Base-by-base conservation (phyloP, 2,329 filamentous ascomycete genomes). In the Pseudocercospora fijiensis region DNA sequence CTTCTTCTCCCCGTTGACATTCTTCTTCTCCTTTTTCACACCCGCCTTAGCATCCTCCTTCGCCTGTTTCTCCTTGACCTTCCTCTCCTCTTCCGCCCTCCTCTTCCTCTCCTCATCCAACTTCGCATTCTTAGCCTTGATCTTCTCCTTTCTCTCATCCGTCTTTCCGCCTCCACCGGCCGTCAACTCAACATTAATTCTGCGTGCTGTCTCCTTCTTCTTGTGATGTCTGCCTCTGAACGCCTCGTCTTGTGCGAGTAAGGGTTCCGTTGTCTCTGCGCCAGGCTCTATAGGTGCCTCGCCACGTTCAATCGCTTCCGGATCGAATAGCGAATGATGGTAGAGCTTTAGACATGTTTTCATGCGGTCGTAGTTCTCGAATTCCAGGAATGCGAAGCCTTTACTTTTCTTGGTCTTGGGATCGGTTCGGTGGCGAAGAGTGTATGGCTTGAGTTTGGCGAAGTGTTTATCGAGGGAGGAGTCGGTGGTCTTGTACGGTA, bases 141-240 rank as follows among this genome's bases (percentile, higher is more conserved):
- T 91, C 81, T 93, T 95, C 63, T 88, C 84, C 74, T 85, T 86
- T 67, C 94, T 84, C 62, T 83, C 79, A 68, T 87, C 83, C 52
- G 86, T 91, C 76, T 92, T 96, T 66, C 88, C 89, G 65, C 94
- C 94, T 45, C 93, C 93, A 58, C 93, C 93, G 64, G 90, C 93
- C 85, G 92, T 96, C 69, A 98, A 79, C 79, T 97, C 94, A 26
- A 97, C 90, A 75, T 96, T 97, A 73, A 98, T 96, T 78, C 88
- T 90, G 71, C 94, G 83, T 58, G 87, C 80, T 16, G 67, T 82
- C 80, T 77, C 88, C 82, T 75, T 70, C 62, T 72, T 69, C 30
- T 67, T 71, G n/a, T 65, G 62, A 82, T 65, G 18, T 41, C 53
- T 28, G 56, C 55, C 60, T 51, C 28, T 51, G 51, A 61, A 55